A percentile compares a stretch with the other conserved stretches of the same genome.
Conservation (phyloP, 257 asterid species). For the Anisodus acutangulus region DNA sequence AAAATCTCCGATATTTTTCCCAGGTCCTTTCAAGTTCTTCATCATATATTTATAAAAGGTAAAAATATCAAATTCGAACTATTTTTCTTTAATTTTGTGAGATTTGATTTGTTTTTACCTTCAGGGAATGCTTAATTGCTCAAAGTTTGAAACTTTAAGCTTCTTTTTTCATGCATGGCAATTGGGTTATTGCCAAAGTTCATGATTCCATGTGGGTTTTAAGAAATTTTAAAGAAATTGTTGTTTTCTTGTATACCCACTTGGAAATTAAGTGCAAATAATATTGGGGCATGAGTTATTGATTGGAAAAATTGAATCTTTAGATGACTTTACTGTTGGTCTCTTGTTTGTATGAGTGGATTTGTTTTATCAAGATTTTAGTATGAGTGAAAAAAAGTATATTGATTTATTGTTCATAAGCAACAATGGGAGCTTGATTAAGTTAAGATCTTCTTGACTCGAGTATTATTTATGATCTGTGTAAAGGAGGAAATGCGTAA, state of each 20-base stretch:
- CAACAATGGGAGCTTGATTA: background rate
- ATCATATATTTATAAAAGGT: background rate
- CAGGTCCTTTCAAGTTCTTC: background rate
- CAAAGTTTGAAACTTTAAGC: constrained; percentile 25
- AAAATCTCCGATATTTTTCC: background rate
- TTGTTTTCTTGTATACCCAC: background rate
- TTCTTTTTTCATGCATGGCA: background rate
- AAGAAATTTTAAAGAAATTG: background rate
- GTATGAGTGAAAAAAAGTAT: background rate
- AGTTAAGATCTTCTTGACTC: background rate
- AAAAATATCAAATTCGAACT: background rate
- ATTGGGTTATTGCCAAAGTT: constrained; percentile 2
- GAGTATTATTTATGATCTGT: background rate
- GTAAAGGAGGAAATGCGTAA: background rate
- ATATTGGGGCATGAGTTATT: background rate
- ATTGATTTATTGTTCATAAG: constrained; percentile 4
- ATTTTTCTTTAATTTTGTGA: background rate
- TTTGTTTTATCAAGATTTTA: background rate
- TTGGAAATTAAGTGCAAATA: background rate
- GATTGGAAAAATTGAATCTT: background rate
- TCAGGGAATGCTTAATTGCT: background rate
- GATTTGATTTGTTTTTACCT: background rate
- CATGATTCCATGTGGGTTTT: constrained; percentile 8
- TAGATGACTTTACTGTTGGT: background rate
- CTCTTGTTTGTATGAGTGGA: background rate